Base-by-base conservation (phyloP, 2,329 filamentous ascomycete genomes). In the Paecilomyces formosus region DNA sequence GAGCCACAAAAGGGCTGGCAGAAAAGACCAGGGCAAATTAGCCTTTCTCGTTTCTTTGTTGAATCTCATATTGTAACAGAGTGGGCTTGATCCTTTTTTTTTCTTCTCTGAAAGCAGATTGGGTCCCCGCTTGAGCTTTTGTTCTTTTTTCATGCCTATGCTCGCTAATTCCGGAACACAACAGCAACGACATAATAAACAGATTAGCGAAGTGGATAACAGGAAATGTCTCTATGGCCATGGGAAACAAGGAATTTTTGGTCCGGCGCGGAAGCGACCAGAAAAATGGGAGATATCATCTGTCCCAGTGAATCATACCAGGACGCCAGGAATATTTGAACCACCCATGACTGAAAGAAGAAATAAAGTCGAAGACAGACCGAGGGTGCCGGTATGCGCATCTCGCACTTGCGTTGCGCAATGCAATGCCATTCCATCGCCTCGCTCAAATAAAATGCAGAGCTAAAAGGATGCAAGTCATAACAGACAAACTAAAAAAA, bases 271-370 rank as follows among this genome's bases (percentile, higher is more conserved):
- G 59, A 65, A 67, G 64, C 65, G 67, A 66, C 65, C 61, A 66
- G 68, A 63, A 64, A 68, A 63, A 53, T 57, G 59, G 53, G 54
- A 59, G 54, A 68, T 64, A 67, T 64, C 68, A 66, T 45, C 39
- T 45, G 39, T n/a, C 68, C 66, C 65, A 65, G 64, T 65, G 68
- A 70, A 68, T 67, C 65, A 72, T 68, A 66, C 58, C 69, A 65
- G 66, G 68, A 73, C 70, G 71, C 71, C 71, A 59, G 65, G 66
- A 68, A 66, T 62, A 45, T 70, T 72, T 71, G 59, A 65, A 63
- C 65, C 64, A 63, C 66, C 68, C 65, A 64, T 65, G 56, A 28
- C 51, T 57, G 53, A 55, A 57, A 60, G 52, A 56, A 55, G 30
- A 50, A 35, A 33, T 51, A 55, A 33, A 58, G 58, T 30, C 49